Evolutionary conservation across 306 rosid species (phyloP), one percentile per base, ranked within the genome.

Genomic region (Trichosanthes cucumerina): DNA sequence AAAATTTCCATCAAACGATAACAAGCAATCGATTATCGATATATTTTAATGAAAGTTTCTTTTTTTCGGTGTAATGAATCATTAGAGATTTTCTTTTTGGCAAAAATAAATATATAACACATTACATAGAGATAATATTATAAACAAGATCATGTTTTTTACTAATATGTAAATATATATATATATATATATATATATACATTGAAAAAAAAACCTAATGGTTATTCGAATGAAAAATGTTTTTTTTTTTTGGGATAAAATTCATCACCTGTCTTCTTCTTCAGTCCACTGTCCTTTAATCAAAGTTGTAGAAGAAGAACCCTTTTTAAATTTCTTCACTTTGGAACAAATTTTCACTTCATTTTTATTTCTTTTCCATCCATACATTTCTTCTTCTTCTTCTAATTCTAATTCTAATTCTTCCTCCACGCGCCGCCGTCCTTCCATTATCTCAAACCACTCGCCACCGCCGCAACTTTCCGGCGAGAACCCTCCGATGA

Each of bases 241-340:
- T 44, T 44, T 44, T 44, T 4, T 44, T 9, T 39, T 39, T 6
- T 47, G 6, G 23, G 26, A 50, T 50, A 24, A 11, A 9, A 12
- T 47, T 47, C 34, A 41, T 26, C 38, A 92, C 99, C 90, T 95
- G 84, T 95, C 97, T 85, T 95, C 99, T 80, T 91, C 97, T 2
- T 87, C 89, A 18, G 88, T 87, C 99, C 97, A 95, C 39, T 92
- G 96, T 18, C 99, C 97, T 85, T 92, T 95, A 82, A 92, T 89
- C 76, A 90, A 74, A 50, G 82, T 74, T 23, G 81, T 72, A 39
- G 79, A 47, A 66, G 80, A 76, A 66, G 80, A 76, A 5, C 44
- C 81, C 77, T 84, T 89, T 76, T 82, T 86, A 54, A 75, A 73
- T 80, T 75, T 92, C 78, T 89, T 86, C 46, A 87, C 86, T 34